Conservation (phyloP, 1,139 yeast genomes). For the Saccharomyces hybrid region DNA sequence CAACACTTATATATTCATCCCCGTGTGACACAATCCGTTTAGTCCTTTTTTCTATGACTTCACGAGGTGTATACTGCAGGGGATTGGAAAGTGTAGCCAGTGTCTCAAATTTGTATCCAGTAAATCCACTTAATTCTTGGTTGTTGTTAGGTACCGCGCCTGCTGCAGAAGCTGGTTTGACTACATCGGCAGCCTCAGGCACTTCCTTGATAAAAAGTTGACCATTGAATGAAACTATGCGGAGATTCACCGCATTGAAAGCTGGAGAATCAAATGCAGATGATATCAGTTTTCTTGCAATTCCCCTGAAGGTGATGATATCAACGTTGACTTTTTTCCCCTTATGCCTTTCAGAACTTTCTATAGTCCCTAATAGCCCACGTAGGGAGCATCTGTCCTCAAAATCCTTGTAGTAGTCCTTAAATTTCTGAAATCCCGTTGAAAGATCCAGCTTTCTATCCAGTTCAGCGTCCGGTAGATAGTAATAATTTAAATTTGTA, state of each 20-base stretch:
- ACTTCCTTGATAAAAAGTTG: slow-evolving; percentile 76
- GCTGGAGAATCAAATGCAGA: slow-evolving; percentile 27
- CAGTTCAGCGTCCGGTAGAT: slow-evolving; percentile 63
- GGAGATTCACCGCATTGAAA: slow-evolving; percentile 48
- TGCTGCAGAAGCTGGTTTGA: slow-evolving; percentile 26
- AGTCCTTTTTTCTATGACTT: slow-evolving; percentile 55
- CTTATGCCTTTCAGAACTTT: slow-evolving; percentile 44
- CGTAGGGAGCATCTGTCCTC: slow-evolving; percentile 40
- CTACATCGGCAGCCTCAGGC: slow-evolving; percentile 20
- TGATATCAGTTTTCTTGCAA: slow-evolving; percentile 41
- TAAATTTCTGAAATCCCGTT: slow-evolving; percentile 55
- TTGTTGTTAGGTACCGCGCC: slow-evolving; percentile 8
- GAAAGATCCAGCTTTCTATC: slow-evolving; percentile 49
- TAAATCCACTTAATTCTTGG: slow-evolving; percentile 43
- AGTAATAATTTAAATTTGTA: slow-evolving; percentile 55
- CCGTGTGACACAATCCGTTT: slow-evolving; percentile 58
- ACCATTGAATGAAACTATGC: slow-evolving; percentile 65
- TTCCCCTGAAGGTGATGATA: slow-evolving; percentile 76
- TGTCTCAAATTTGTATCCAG: slow-evolving; percentile 83
- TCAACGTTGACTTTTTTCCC: slow-evolving; percentile 49
- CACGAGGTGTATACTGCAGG: slow-evolving; percentile 61
- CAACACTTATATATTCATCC: slow-evolving; percentile 72
- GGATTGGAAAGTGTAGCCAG: slow-evolving; percentile 71
- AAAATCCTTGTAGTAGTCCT: slow-evolving; percentile 33
- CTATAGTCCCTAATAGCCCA: slow-evolving; percentile 50